These are phyloP conservation scores for Chaetomium fimeti DNA, from an alignment of 495 filamentous ascomycete species.

Conservation along the genomic window DNA sequence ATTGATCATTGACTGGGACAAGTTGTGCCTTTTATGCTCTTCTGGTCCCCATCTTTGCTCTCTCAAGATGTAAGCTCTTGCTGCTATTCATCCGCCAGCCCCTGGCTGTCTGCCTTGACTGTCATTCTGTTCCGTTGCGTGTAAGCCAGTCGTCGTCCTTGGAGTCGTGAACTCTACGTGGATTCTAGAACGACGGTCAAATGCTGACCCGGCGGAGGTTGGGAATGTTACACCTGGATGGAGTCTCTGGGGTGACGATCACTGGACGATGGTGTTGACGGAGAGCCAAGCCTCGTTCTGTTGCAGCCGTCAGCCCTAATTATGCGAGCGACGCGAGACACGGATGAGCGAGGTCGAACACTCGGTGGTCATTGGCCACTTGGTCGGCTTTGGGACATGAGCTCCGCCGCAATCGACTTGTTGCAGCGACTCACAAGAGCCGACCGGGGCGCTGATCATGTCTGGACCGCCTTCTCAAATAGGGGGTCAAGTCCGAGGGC, in stretches of 20 bases:
- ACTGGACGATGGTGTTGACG: neutral
- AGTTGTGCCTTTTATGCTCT: neutral
- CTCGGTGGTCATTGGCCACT: too few species aligned
- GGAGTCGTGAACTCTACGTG: neutral
- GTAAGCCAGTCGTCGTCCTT: neutral
- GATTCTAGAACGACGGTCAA: neutral
- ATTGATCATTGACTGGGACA: neutral
- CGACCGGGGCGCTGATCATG: too few species aligned
- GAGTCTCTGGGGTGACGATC: neutral
- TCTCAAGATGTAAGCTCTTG: neutral
- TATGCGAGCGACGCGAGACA: too few species aligned
- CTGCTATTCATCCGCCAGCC: neutral
- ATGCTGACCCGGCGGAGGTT: conserved; percentile 5
- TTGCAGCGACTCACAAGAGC: too few species aligned
- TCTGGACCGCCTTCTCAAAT: too few species aligned
- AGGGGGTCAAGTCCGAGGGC: too few species aligned
- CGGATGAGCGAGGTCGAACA: too few species aligned
- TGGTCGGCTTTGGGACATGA: too few species aligned
- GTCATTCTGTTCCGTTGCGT: neutral
- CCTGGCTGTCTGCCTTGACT: neutral
- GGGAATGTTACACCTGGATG: neutral
- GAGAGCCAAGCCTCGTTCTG: neutral
- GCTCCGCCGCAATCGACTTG: too few species aligned
- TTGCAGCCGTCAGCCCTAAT: too few species aligned
- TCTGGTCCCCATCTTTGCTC: neutral